Percentiles rank a stretch among this genome's conserved stretches.
phyloP scores from a whole-genome alignment of 2,329 filamentous ascomycete genomes.

The Aspergillus vadensis region DNA sequence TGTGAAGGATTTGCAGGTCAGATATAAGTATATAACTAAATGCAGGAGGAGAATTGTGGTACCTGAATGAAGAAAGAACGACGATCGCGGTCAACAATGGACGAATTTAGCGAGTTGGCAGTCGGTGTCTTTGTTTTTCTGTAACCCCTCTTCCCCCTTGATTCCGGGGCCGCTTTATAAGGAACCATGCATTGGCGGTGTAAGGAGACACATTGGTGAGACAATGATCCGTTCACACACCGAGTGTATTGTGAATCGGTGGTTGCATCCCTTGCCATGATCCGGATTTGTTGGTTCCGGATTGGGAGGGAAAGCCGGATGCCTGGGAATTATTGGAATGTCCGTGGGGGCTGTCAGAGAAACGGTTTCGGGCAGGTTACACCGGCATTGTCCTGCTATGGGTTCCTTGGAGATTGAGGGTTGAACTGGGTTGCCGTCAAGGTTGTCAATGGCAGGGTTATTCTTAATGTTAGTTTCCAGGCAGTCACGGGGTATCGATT shows the following conservation, averaged over 20 bases:
- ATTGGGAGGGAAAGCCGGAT: background rate
- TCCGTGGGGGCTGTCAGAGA: background rate
- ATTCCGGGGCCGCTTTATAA: background rate
- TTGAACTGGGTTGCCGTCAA: too few relatives aligned
- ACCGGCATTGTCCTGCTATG: background rate
- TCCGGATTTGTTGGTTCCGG: background rate
- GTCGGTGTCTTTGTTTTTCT: too few relatives aligned
- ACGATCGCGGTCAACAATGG: background rate
- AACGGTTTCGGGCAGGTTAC: background rate
- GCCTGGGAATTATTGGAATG: background rate
- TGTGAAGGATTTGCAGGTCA: background rate
- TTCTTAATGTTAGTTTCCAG: too few relatives aligned
- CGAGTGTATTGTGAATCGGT: background rate
- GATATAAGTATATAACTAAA: background rate
- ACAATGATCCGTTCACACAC: background rate
- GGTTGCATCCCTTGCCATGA: background rate
- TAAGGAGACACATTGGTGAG: background rate
- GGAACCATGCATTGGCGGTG: background rate
- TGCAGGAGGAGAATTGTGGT: background rate
- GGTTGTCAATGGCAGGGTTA: too few relatives aligned
- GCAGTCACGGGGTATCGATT: too few relatives aligned
- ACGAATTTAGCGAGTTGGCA: background rate
- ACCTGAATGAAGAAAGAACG: background rate
- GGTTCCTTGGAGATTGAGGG: too few relatives aligned
- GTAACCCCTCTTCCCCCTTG: background rate